Conservation (phyloP, 2,329 filamentous ascomycete species). For the Colletotrichum sp. region DNA sequence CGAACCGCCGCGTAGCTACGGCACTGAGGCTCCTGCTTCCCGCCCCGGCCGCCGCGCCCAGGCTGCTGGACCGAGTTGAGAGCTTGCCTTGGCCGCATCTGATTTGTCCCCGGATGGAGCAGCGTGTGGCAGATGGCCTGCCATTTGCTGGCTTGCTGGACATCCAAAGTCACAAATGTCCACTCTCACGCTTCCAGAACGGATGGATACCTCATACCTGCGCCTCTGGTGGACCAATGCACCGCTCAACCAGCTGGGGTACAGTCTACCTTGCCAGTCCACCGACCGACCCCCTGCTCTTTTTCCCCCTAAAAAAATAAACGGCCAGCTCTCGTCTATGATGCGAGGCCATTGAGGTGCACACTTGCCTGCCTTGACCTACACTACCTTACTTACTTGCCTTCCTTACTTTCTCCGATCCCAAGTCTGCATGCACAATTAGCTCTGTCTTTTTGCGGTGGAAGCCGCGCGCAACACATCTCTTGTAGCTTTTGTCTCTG, state of each 20-base stretch:
- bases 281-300: neutral
- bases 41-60: neutral
- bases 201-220: neutral
- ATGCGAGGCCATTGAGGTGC: slow-evolving; percentile 17
- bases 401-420: neutral
- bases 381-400: neutral
- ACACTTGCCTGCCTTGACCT: neutral
- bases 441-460: neutral
- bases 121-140: slow-evolving; percentile 8
- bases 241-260: neutral
- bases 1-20: slow-evolving; percentile 16
- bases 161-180: neutral
- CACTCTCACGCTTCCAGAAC: neutral
- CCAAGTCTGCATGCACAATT: neutral
- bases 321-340: slow-evolving; percentile 8
- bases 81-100: neutral
- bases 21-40: slow-evolving; percentile 8
- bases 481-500: neutral
- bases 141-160: slow-evolving; percentile 9
- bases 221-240: neutral
- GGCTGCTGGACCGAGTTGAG: neutral
- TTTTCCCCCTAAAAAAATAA: slow-evolving; percentile 10
- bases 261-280: neutral
- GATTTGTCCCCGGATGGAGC: slow-evolving; percentile 11
- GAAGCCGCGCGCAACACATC: neutral